Evolutionary conservation across 106 monocot genomes (phyloP).

Genomic region (Allium fistulosum): DNA sequence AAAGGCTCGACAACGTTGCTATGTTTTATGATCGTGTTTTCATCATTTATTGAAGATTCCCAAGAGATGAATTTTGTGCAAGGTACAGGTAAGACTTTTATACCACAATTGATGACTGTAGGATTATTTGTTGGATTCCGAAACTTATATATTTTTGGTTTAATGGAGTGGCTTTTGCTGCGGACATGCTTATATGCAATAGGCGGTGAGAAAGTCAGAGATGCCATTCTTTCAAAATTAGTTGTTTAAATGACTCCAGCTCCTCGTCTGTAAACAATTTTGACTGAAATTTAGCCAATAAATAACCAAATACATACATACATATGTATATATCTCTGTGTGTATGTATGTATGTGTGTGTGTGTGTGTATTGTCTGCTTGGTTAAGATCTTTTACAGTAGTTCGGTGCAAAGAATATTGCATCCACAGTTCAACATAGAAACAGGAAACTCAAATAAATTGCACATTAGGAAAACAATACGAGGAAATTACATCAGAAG

Average conservation of each 20-base stretch:
- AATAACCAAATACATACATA: no score
- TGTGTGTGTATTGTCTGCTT: no score
- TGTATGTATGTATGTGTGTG: no score
- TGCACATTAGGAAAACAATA: no score
- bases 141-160: conserved; percentile 4
- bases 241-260: neutral
- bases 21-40: conserved; percentile 30
- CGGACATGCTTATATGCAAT: conserved; percentile 6
- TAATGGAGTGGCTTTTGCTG: conserved; percentile 7
- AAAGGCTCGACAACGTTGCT: conserved; percentile 43
- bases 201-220: conserved; percentile 15
- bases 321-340: no score
- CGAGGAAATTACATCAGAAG: no score
- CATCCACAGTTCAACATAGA: no score
- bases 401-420: no score
- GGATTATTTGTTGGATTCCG: neutral
- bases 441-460: no score
- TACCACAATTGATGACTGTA: neutral
- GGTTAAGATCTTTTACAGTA: no score
- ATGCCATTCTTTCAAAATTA: conserved; percentile 17
- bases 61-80: conserved; percentile 40
- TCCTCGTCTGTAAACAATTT: conserved; percentile 3
- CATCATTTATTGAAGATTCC: conserved; percentile 47
- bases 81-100: conserved; percentile 17
- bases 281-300: neutral